These are phyloP conservation scores for Botrytis porri DNA, from an alignment of 2,329 filamentous ascomycete species.

Conservation along the genomic window DNA sequence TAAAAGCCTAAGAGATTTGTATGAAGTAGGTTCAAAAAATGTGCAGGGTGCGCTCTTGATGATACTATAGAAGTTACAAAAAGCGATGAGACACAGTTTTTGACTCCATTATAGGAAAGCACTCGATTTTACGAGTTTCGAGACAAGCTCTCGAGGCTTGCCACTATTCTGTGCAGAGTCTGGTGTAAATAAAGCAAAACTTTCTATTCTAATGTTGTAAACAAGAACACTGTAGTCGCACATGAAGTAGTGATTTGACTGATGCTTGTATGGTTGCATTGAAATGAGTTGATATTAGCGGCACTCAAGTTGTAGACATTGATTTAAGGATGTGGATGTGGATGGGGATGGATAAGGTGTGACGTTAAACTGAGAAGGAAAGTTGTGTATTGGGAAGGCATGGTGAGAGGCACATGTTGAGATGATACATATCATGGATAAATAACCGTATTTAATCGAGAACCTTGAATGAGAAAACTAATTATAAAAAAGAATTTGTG, in stretches of 20 bases:
- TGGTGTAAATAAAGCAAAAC: too few relatives aligned
- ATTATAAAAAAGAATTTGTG: background rate
- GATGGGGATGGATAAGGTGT: background rate
- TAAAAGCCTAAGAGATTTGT: background rate
- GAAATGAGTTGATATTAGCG: accelerated
- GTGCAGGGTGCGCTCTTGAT: background rate
- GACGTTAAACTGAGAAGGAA: background rate
- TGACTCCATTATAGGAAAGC: background rate
- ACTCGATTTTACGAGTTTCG: background rate
- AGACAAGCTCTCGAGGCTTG: background rate
- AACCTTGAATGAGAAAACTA: background rate
- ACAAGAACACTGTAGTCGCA: background rate
- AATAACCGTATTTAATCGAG: background rate
- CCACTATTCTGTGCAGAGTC: too few relatives aligned
- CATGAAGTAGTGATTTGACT: background rate
- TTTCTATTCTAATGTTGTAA: too few relatives aligned
- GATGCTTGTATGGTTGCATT: background rate
- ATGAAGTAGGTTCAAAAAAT: background rate
- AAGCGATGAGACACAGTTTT: background rate
- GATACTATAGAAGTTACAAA: background rate
- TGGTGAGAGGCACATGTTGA: background rate
- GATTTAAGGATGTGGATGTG: background rate
- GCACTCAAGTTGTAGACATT: too few relatives aligned
- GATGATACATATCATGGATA: background rate
- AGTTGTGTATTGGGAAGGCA: background rate